Percentiles rank a stretch among this genome's conserved stretches.
phyloP scores from a whole-genome alignment of 2,329 filamentous ascomycete genomes.

The Trichophyton schoenleinii region DNA sequence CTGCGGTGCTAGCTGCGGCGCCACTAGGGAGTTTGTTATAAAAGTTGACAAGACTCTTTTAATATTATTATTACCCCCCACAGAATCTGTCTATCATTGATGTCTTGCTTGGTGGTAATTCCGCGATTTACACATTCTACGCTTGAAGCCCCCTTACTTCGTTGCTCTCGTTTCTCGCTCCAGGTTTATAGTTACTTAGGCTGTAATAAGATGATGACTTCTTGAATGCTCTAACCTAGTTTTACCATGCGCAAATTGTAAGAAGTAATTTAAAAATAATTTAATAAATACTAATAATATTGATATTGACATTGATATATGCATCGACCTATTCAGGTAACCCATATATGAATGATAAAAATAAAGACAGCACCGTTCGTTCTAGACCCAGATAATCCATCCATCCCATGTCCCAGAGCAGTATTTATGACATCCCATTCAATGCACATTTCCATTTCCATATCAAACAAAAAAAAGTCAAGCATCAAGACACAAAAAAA shows the following conservation, averaged over 20 bases:
- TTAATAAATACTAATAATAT: background rate
- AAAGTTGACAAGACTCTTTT: background rate
- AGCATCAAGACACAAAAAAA: background rate
- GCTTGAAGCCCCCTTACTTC: too few species aligned
- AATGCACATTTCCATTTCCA: conserved; percentile 1
- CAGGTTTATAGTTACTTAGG: background rate
- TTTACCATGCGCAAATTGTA: too few species aligned
- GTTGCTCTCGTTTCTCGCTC: too few species aligned
- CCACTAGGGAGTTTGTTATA: background rate
- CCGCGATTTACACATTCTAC: too few species aligned
- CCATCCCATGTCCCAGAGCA: background rate
- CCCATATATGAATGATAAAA: background rate
- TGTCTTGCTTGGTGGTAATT: too few species aligned
- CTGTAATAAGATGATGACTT: background rate
- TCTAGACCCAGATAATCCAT: background rate
- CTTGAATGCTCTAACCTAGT: background rate
- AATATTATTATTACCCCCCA: background rate
- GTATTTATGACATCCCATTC: background rate
- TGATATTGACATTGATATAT: background rate
- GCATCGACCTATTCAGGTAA: background rate
- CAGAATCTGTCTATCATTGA: background rate
- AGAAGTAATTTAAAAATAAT: background rate
- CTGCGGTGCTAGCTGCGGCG: background rate
- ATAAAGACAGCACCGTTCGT: background rate
- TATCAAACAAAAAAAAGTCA: background rate